Evolutionary conservation across 805 yeast species (phyloP).

Genomic region (Wickerhamomyces xylosicus): DNA sequence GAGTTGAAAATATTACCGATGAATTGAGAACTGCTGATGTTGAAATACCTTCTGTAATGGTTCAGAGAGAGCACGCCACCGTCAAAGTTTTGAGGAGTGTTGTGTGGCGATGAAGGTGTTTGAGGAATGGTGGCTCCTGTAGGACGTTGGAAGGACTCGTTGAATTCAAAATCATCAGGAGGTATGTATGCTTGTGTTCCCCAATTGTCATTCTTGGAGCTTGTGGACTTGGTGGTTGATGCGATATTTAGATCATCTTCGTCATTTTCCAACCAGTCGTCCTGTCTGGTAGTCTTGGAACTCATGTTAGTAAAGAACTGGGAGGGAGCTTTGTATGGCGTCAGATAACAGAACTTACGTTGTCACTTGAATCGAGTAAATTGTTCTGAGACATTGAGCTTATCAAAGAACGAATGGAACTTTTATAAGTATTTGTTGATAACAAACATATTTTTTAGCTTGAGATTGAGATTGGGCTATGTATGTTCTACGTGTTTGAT

Average conservation of each 20-base stretch:
- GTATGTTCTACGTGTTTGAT: no score
- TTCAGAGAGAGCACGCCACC: conserved; percentile 45
- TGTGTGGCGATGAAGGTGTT: not conserved
- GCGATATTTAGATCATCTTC: conserved; percentile 10
- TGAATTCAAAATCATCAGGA: conserved; percentile 19
- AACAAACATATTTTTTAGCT: no score
- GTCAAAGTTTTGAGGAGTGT: conserved; percentile 13
- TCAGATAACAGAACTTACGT: not conserved
- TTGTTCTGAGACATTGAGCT: not conserved
- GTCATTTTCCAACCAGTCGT: conserved; percentile 17
- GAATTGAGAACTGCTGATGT: conserved; percentile 58
- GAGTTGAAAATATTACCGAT: conserved; percentile 41
- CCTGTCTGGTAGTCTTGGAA: no score
- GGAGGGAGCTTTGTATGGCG: not conserved
- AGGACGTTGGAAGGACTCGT: conserved; percentile 1
- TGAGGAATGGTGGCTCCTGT: not conserved
- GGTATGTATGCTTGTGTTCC: conserved; percentile 24
- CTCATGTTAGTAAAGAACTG: not conserved
- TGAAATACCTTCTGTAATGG: conserved; percentile 58
- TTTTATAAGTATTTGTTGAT: no score
- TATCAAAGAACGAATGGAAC: no score
- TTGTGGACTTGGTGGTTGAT: conserved; percentile 4
- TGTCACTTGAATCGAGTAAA: not conserved
- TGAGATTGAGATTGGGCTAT: no score
- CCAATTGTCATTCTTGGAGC: conserved; percentile 1